phyloP scores from a whole-genome alignment of 2,329 filamentous ascomycete species.

The Talaromyces islandicus region DNA sequence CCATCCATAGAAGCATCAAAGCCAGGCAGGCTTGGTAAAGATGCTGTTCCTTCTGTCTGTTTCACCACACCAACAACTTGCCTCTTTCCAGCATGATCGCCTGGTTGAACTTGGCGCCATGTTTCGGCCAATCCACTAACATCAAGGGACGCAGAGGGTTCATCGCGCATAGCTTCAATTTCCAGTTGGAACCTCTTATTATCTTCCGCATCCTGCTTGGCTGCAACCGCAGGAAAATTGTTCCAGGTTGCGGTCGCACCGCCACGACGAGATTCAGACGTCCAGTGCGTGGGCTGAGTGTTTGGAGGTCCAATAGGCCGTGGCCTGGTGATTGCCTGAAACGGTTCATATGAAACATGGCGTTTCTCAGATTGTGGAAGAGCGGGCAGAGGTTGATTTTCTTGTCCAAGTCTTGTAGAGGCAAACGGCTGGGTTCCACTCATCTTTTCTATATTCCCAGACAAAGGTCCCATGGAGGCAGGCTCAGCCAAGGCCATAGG shows the following conservation, averaged over 20 bases:
- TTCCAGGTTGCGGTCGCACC: conserved; percentile 32
- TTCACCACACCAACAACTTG: conserved; percentile 33
- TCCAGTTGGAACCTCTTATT: conserved; percentile 36
- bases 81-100: conserved; percentile 35
- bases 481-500: conserved; percentile 35
- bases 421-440: conserved; percentile 24
- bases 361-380: conserved; percentile 35
- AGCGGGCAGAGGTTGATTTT: conserved; percentile 26
- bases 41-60: conserved; percentile 18
- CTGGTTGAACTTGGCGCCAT: conserved; percentile 40
- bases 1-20: conserved; percentile 32
- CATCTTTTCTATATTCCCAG: conserved; percentile 13
- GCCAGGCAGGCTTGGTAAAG: conserved; percentile 25
- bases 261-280: conserved; percentile 21
- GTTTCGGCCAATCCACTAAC: conserved; percentile 37
- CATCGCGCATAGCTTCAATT: conserved; percentile 32
- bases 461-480: conserved; percentile 26
- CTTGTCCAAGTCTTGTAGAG: conserved; percentile 25
- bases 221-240: conserved; percentile 36
- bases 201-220: conserved; percentile 36
- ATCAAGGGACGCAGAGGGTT: conserved; percentile 27
- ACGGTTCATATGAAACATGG: conserved; percentile 29
- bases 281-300: conserved; percentile 27
- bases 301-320: conserved; percentile 43
- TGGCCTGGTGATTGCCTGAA: conserved; percentile 37